Base-by-base conservation (phyloP, 1,139 yeast species). In the Geotrichum histeridarum region DNA sequence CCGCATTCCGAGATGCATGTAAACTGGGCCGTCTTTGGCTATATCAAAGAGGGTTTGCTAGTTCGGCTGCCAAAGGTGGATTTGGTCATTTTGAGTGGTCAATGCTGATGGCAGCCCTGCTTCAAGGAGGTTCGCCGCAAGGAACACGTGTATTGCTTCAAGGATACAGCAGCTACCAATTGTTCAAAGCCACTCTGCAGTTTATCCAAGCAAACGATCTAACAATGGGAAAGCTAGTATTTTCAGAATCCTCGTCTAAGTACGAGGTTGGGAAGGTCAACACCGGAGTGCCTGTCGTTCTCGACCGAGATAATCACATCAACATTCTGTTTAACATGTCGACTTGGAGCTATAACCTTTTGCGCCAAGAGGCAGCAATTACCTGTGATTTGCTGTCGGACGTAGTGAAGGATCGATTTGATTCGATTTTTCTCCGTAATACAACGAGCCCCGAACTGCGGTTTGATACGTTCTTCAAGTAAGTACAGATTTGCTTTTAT, bases 81-180 rank as follows among this genome's bases (percentile, higher is more conserved):
- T 91, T 93, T 69, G 98, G 98, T 14, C 88, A 86, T 63, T 89
- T 89, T 68, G 98, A 93, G 71, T 90, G 90, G 71, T 84, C 93
- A 30, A 73, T 85, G 46, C 70, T 91, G 50, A 81, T 89, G 83
- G 84, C 95, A 45, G 86, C 90, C 1, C 73, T 93, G 56, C 74
- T 93, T 43, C 82, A 84, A 60, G 96, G 97, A 62, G 96, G 96
- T 63, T 94, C 95, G 51, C 69, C 75, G 9, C 78, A 77, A 60
- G 91, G 94, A 18, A 84, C 84, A 64, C 84, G 83, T 64, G 83
- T 89, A 35, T 74, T 93, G 56, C 70, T 90, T 47, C 84, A 84
- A 62, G 99, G 98, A 1, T 91, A 86, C 68, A 88, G 96, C 3
- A 85, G 95, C 32, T 93, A 90, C 67, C 99, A 93, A 71, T 73